A percentile compares a stretch with the other conserved stretches of the same genome.
Conservation (phyloP, 1,284 basidiomycete species). For the Cutaneotrichosporon mucoides region DNA sequence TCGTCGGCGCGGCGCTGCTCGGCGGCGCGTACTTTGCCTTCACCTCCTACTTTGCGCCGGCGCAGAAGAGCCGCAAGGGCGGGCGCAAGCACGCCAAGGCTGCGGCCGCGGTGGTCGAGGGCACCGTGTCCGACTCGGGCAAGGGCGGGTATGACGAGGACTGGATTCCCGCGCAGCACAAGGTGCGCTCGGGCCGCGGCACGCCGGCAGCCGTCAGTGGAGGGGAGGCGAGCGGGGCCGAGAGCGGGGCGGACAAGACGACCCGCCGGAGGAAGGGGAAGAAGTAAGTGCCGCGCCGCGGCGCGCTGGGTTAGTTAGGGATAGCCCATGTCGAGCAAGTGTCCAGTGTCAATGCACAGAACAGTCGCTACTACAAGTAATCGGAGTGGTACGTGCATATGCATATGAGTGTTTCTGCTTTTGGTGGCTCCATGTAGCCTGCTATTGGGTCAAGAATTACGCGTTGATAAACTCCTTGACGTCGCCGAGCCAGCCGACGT, state of each 20-base stretch:
- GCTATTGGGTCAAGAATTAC: slow-evolving; percentile 1
- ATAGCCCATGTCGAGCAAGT: background rate
- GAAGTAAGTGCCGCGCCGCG: slow-evolving; percentile 9
- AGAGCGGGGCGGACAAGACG: slow-evolving; percentile 34
- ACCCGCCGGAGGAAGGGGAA: slow-evolving; percentile 26
- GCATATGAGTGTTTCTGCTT: background rate
- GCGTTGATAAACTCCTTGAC: slow-evolving; percentile 78
- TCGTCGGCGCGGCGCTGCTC: slow-evolving; percentile 63
- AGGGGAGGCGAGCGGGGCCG: slow-evolving; percentile 41
- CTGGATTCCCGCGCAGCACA: slow-evolving; percentile 87
- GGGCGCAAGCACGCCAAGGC: slow-evolving; percentile 28
- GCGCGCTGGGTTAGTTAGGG: no score
- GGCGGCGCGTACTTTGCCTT: slow-evolving; percentile 67
- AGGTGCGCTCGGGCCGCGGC: slow-evolving; percentile 52
- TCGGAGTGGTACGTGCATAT: slow-evolving; percentile 1
- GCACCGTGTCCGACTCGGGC: slow-evolving; percentile 54
- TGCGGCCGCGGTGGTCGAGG: slow-evolving; percentile 36
- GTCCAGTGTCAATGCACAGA: background rate
- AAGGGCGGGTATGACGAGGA: slow-evolving; percentile 75
- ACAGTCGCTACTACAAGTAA: background rate
- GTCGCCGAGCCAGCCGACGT: slow-evolving; percentile 79
- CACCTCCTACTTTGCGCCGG: slow-evolving; percentile 57
- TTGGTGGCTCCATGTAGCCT: background rate
- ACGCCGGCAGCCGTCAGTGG: slow-evolving; percentile 13
- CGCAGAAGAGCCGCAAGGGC: slow-evolving; percentile 43